Evolutionary conservation across 495 filamentous ascomycete genomes (phyloP), one percentile per base, ranked within the genome.

Genomic region (Penicillium atrosanguineum): DNA sequence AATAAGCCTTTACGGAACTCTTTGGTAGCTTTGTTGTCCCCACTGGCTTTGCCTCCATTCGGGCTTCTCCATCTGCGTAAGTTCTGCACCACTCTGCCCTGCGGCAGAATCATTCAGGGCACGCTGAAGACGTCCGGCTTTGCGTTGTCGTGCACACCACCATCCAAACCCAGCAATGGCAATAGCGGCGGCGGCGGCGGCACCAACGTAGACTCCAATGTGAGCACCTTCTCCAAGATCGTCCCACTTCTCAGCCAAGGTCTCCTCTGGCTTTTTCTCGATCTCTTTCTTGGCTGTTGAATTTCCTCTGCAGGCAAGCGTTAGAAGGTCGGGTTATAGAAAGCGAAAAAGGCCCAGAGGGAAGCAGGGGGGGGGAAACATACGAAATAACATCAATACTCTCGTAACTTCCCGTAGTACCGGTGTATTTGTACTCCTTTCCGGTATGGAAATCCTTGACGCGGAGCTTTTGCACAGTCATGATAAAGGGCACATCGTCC

Each of bases 171-270:
- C 53, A 19, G 15, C 9, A 18, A 53, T 38, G 6, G 37, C 53
- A 14, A 26, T 50, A 7, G 55, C 44, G 8, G 46, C 12, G n/a
- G 56, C 41, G 3, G 40, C 46, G 21, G 48, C 55, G 9, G 36
- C 55, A 11, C 46, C 59, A 55, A 31, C 23, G 18, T 63, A 63
- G 2, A 63, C 50, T 14, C 60, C 60, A 16, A 63, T 79, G 56
- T 86, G 83, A 29, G 67, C 72, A 5, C 66, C 66, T 4, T 69
- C 53, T 2, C 78, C 69, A 2, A 88, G 79, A 5, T 75, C 77
- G n/a, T 76, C 68, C 74, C 78, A 87, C 52, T 82, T 83, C 18
- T 87, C 68, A 20, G 76, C 50, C 8, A 83, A 44, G 1, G 78
- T 69, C 45, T 79, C 70, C 6, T 68, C 60, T 12, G 70, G 61